These are phyloP conservation scores for Arthroderma sp. DNA, from an alignment of 2,329 filamentous ascomycete genomes.

Conservation along the genomic window DNA sequence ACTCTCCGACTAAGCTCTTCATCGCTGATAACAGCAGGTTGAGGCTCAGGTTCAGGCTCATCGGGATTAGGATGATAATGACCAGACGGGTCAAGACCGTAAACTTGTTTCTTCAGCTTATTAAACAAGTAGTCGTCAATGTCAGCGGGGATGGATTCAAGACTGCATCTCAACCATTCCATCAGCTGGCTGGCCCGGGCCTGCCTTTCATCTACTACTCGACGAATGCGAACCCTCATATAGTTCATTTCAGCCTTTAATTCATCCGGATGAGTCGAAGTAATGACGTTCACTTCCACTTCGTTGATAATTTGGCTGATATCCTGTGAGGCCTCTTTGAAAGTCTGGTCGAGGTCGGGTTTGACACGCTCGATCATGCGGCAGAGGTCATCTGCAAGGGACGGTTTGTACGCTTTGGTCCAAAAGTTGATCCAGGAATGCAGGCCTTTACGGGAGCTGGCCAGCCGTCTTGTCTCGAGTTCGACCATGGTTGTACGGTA, in stretches of 20 bases:
- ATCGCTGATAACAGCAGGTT: too few species aligned
- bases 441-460: conserved; percentile 22
- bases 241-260: conserved; percentile 17
- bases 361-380: conserved; percentile 12
- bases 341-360: conserved; percentile 19
- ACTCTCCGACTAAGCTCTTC: too few species aligned
- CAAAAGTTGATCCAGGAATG: conserved; percentile 23
- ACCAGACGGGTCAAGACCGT: conserved; percentile 21
- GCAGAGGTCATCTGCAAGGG: conserved; percentile 13
- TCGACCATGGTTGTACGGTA: conserved; percentile 21
- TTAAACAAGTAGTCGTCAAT: conserved; percentile 21
- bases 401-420: conserved; percentile 19
- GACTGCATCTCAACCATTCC: conserved; percentile 16
- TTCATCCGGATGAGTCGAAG: conserved; percentile 16
- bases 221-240: conserved; percentile 20
- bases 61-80: conserved; percentile 24
- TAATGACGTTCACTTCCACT: conserved; percentile 15
- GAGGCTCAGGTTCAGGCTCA: neutral
- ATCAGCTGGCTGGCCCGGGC: conserved; percentile 18
- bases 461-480: conserved; percentile 23
- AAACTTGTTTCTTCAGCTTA: conserved; percentile 24
- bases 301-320: conserved; percentile 19
- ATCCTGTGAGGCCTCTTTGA: conserved; percentile 18
- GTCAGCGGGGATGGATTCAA: conserved; percentile 22
- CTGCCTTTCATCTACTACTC: conserved; percentile 17